Conservation (phyloP, 495 filamentous ascomycete species). For the Aspergillus bertholletiae region DNA sequence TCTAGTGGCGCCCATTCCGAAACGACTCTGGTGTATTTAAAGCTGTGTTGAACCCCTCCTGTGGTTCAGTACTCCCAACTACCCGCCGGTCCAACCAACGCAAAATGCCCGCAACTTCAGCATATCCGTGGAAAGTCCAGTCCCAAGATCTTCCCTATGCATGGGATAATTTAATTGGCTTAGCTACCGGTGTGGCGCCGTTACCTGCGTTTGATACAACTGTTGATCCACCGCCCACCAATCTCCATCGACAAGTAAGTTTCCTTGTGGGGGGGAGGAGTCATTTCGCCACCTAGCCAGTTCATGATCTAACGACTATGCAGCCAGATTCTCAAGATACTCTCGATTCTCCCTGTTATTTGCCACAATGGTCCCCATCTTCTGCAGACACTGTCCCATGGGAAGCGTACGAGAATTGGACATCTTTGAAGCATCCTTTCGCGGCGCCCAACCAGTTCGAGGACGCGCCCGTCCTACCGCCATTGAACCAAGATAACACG, state of each 20-base stretch:
- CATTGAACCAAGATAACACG: neutral
- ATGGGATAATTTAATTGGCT: neutral
- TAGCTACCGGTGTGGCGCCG: neutral
- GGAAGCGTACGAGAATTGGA: neutral
- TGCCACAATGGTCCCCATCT: neutral
- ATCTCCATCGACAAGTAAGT: neutral
- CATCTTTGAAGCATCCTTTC: neutral
- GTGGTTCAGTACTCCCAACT: neutral
- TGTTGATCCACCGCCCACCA: neutral
- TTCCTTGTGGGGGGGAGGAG: neutral
- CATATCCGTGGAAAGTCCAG: neutral
- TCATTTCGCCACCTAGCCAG: neutral
- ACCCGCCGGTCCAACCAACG: neutral
- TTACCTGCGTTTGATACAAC: neutral
- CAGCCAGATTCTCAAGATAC: neutral
- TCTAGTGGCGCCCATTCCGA: neutral
- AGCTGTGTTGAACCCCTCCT: neutral
- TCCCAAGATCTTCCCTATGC: neutral
- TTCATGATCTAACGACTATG: neutral
- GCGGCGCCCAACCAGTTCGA: neutral
- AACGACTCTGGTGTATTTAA: neutral
- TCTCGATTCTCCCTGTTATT: neutral
- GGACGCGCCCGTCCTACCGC: neutral
- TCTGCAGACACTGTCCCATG: neutral
- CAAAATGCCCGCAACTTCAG: neutral